Base-by-base conservation (phyloP, 805 yeast genomes). In the Ogataea pini region DNA sequence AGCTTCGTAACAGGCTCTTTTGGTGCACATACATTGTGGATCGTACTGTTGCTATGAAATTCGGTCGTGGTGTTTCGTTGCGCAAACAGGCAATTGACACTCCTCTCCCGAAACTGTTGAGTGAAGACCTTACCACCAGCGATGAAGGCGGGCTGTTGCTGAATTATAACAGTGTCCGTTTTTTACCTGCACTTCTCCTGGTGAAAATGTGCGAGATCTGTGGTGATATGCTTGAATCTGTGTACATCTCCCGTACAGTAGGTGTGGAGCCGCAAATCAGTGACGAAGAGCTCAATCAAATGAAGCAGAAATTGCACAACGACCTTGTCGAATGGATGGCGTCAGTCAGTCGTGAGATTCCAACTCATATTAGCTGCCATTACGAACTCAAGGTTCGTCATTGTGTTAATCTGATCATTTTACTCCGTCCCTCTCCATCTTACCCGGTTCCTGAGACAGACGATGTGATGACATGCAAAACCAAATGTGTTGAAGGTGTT, bases 31-130 rank as follows among this genome's bases (percentile, higher is more conserved):
- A 59, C 36, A 55, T 54, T 3, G 48, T 56, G 12, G 64, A 60
- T 17, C 50, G 64, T 25, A 50, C 54, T n/a, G 57, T 60, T 18
- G 62, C 64, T 4, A 56, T 59, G 64, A 56, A 53, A 48, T 53
- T 52, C 36, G 59, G 61, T n/a, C 49, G 62, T 34, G 60, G 64
- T 2, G 43, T 60, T 8, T 59, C 63, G 12, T 37, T 59, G 20
- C 37, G 64, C 36, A 59, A 52, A 19, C 61, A 58, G 38, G 63
- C 64, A 18, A 59, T 59, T 22, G 63, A 60, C 44, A 55, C 64
- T 0, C 62, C 64, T 8, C 36, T 59, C 19, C 64, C 64, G 1
- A 50, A 49, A 29, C 36, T 59, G 7, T 19, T 49, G n/a, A 48
- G 46, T 12, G 58, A 54, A 19, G 64, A 60, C 31, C 48, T 50